These are phyloP conservation scores for Plasmodium vinckei DNA, from an alignment of 169 alveolate genomes.

Conservation along the genomic window DNA sequence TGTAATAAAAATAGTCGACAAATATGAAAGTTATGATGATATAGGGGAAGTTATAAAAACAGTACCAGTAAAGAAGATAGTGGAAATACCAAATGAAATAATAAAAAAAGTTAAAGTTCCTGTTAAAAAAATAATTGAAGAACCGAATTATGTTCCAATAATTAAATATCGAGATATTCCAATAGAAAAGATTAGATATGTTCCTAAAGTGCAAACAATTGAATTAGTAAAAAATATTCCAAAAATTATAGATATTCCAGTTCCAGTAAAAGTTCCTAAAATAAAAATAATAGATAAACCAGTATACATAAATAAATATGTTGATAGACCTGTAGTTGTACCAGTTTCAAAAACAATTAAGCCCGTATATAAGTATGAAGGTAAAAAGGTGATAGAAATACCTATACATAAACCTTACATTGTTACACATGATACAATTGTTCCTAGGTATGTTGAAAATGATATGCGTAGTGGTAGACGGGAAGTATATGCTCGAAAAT, in stretches of 20 bases:
- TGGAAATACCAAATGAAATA: conserved; percentile 85
- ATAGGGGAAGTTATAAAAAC: conserved; percentile 84
- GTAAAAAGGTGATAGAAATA: conserved; percentile 81
- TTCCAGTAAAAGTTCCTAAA: conserved; percentile 83
- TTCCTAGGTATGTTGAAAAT: conserved; percentile 24
- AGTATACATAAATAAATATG: conserved; percentile 78
- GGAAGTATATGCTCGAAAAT: conserved; percentile 42
- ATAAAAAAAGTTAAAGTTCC: conserved; percentile 84
- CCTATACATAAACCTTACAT: conserved; percentile 86
- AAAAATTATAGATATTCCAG: conserved; percentile 83
- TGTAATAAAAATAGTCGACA: conserved; percentile 81
- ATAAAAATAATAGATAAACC: conserved; percentile 83
- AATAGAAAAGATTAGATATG: conserved; percentile 83
- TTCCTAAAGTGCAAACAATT: conserved; percentile 83
- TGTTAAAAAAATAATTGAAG: conserved; percentile 82
- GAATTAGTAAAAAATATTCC: conserved; percentile 83
- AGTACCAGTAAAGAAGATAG: conserved; percentile 82
- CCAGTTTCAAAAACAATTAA: conserved; percentile 83
- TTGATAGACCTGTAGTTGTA: conserved; percentile 85
- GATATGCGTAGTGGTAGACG: conserved; percentile 44
- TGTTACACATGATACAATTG: conserved; percentile 83
- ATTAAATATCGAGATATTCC: conserved; percentile 86
- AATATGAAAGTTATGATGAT: conserved; percentile 84
- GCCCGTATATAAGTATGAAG: conserved; percentile 82
- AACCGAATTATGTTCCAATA: conserved; percentile 82